Conservation (phyloP, 2,329 filamentous ascomycete genomes). For the Westerdykella aurantiaca region DNA sequence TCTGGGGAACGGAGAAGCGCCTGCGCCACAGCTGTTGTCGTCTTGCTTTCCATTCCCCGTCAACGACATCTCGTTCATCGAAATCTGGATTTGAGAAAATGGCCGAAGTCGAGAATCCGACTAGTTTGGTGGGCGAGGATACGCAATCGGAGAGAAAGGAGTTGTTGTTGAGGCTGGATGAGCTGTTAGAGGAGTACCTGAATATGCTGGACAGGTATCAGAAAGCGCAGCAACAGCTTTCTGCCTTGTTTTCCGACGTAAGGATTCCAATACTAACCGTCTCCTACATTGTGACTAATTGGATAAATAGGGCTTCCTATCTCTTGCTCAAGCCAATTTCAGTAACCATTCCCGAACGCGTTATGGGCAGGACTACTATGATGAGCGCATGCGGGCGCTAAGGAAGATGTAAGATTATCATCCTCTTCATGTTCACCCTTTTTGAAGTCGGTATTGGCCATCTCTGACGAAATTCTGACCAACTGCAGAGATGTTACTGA, state of each 20-base stretch:
- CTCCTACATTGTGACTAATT: conserved; percentile 1
- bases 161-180: conserved; percentile 50
- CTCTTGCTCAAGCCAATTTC: conserved; percentile 71
- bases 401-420: conserved; percentile 40
- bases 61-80: neutral
- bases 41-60: neutral
- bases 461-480: neutral
- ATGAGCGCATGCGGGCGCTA: conserved; percentile 64
- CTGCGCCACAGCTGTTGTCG: too few species aligned
- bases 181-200: conserved; percentile 61
- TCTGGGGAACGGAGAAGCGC: too few species aligned
- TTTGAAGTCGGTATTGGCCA: too few species aligned
- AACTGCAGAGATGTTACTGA: neutral
- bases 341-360: conserved; percentile 56
- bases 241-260: conserved; percentile 51
- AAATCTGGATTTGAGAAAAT: neutral
- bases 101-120: neutral
- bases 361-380: conserved; percentile 66
- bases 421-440: too few species aligned
- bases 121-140: neutral
- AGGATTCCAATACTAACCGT: conserved; percentile 9
- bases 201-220: conserved; percentile 62
- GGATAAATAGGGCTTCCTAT: conserved; percentile 38
- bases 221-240: conserved; percentile 51
- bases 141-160: conserved; percentile 13